Evolutionary conservation across 2,329 filamentous ascomycete genomes (phyloP), one percentile per base, ranked within the genome.

Genomic region (Trichophaea hybrida): DNA sequence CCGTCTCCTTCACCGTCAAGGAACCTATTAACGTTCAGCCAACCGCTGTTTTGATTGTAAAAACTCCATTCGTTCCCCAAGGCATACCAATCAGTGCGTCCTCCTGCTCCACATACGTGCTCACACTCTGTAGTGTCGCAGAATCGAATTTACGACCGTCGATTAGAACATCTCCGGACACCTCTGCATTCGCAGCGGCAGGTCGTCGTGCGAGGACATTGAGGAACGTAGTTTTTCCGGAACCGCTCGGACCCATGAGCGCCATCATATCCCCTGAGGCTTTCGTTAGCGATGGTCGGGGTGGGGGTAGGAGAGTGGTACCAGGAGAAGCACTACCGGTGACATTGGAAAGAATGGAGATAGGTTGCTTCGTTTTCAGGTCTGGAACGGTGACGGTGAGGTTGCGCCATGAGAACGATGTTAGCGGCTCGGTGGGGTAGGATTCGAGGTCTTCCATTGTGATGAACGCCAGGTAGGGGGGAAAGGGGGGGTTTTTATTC

Each of bases 61-160:
- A 49, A 2, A 49, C 38, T n/a, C 10, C 38, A 12, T 15, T 43
- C 38, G 10, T 4, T 43, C 38, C 24, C 6, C 4, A 34, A 2
- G 33, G 4, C 13, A 34, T 59, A 59, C 88, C 88, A 55, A 91
- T 85, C 10, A 94, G 76, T 0, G 86, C 84, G 74, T 94, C 88
- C 65, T 94, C 87, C 71, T 94, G 88, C 74, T 94, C 88, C 24
- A 94, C 88, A 69, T 89, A 94, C 51, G 81, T 81, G 58, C 80
- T 84, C 54, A 91, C 76, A 52, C 79, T 76, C 15, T 81, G 80
- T 66, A 91, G 84, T 0, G 74, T 74, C 6, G 75, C 70, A 6
- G 75, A 72, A 1, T 80, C 76, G 2, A 81, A 73, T 3, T 72
- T 68, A 1, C 69, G 70, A 34, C 85, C 85, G 70, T 93, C 89